Evolutionary conservation across 2,329 filamentous ascomycete genomes (phyloP).

Genomic region (Botrytis porri): DNA sequence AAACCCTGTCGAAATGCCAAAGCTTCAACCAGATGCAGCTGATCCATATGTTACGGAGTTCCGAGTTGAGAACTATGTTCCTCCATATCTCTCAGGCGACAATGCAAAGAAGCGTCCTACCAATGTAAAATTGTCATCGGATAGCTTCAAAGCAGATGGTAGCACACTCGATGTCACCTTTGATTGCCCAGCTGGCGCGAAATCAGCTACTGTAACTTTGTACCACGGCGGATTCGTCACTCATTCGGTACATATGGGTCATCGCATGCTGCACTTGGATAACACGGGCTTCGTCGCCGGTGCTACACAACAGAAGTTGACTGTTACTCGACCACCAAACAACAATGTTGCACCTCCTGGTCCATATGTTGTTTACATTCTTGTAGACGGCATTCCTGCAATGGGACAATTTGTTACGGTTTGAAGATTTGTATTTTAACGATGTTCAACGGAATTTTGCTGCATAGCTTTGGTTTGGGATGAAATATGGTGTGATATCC

Average conservation of each 20-base stretch:
- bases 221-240: conserved; percentile 61
- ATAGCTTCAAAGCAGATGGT: conserved; percentile 43
- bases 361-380: conserved; percentile 58
- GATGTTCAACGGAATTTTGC: not conserved
- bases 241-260: conserved; percentile 60
- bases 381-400: conserved; percentile 40
- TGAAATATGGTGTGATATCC: conserved; percentile 1
- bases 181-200: conserved; percentile 42
- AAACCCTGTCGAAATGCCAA: conserved; percentile 58
- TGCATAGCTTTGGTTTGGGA: conserved; percentile 9
- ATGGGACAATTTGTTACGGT: conserved; percentile 36
- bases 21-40: conserved; percentile 44
- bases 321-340: conserved; percentile 53
- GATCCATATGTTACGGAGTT: conserved; percentile 57
- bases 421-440: conserved; percentile 14
- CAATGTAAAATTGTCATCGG: conserved; percentile 46
- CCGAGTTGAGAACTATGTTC: conserved; percentile 59
- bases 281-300: conserved; percentile 46
- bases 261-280: conserved; percentile 55
- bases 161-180: conserved; percentile 49
- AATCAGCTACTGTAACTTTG: conserved; percentile 48
- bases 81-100: conserved; percentile 55
- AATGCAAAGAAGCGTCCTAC: conserved; percentile 49
- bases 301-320: conserved; percentile 45
- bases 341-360: conserved; percentile 55